Percentiles rank a stretch among this genome's conserved stretches.
Conservation (phyloP, 2,329 filamentous ascomycete species). For the Alternaria triticina region DNA sequence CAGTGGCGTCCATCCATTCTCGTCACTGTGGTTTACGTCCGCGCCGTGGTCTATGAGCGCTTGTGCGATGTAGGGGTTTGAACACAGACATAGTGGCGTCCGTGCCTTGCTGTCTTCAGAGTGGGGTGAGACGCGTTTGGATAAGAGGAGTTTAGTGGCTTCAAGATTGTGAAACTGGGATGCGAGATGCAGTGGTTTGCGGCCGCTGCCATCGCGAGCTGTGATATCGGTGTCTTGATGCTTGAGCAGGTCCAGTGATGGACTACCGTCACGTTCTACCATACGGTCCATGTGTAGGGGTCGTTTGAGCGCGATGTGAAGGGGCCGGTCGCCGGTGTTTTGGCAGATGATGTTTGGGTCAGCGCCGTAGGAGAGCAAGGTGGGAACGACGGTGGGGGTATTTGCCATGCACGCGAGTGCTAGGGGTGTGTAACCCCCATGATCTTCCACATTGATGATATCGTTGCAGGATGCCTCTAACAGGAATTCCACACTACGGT, state of each 20-base stretch:
- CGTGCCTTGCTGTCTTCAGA: not conserved
- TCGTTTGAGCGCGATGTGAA: conserved; percentile 25
- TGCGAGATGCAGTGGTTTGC: conserved; percentile 9
- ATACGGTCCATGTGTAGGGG: not conserved
- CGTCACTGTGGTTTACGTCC: not conserved
- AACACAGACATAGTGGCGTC: not conserved
- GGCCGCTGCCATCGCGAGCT: not conserved
- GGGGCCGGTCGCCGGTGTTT: conserved; percentile 11
- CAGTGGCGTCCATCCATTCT: not conserved
- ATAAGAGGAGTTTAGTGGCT: not conserved
- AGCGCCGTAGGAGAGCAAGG: conserved; percentile 26
- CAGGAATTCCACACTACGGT: not conserved
- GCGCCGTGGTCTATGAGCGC: not conserved
- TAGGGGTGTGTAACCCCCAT: conserved; percentile 17
- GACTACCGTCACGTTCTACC: conserved; percentile 1
- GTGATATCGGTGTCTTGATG: not conserved
- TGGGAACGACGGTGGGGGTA: conserved; percentile 7
- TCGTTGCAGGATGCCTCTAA: not conserved
- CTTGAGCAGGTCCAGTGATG: conserved; percentile 16
- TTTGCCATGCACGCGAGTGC: conserved; percentile 17
- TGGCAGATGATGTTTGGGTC: conserved; percentile 15
- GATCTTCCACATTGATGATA: conserved; percentile 13
- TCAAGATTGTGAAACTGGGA: not conserved
- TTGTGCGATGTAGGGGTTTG: not conserved
- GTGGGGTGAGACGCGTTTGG: not conserved